A percentile compares a stretch with the other conserved stretches of the same genome.
Conservation (phyloP, 2,329 filamentous ascomycete species). For the Sporothrix brasiliensis region DNA sequence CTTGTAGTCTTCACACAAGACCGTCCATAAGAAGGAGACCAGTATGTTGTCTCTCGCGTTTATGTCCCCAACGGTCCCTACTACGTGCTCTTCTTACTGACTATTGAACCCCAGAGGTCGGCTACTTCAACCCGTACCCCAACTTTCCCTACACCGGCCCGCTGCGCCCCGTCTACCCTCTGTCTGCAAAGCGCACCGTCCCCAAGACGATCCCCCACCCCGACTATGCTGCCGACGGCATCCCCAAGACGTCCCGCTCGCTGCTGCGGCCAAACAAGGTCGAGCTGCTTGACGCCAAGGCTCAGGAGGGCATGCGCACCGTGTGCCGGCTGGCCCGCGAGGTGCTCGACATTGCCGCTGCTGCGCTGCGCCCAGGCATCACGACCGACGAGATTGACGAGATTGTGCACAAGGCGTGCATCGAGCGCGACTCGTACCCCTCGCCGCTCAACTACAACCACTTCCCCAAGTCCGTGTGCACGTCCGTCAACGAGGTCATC, state of each 20-base stretch:
- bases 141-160: constrained; percentile 79
- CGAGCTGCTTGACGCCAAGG: constrained; percentile 75
- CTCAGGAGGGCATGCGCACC: constrained; percentile 88
- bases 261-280: constrained; percentile 77
- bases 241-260: constrained; percentile 62
- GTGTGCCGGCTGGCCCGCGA: constrained; percentile 86
- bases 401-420: constrained; percentile 89
- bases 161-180: constrained; percentile 83
- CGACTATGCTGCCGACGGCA: constrained; percentile 85
- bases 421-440: constrained; percentile 90
- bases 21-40: constrained; percentile 77
- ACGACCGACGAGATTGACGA: constrained; percentile 96
- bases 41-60: constrained; percentile 49
- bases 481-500: constrained; percentile 94
- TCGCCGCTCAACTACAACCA: constrained; percentile 93
- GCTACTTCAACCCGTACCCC: constrained; percentile 89
- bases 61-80: not conserved
- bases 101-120: constrained; percentile 63
- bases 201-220: constrained; percentile 81
- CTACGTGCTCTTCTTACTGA: not conserved
- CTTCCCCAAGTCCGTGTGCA: constrained; percentile 98
- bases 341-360: constrained; percentile 87
- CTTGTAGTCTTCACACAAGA: constrained; percentile 75
- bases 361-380: constrained; percentile 82
- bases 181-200: constrained; percentile 71